Percentiles rank a stretch among this genome's conserved stretches.
Evolutionary conservation across 108 stramenopile genomes (phyloP).

Genomic region (Stephanodiscus triporus): DNA sequence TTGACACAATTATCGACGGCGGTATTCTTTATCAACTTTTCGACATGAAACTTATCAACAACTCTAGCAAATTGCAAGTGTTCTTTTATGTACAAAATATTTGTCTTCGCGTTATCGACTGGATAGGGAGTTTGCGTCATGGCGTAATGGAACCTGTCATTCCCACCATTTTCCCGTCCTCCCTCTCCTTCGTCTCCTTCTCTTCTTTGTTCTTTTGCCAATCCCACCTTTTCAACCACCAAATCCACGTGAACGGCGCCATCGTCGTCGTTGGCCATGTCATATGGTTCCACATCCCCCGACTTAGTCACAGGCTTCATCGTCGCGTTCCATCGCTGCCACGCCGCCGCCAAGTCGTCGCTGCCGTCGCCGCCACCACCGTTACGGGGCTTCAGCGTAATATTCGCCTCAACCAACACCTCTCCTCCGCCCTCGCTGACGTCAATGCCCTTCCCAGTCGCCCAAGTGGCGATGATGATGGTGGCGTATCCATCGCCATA

Average conservation of each 20-base stretch:
- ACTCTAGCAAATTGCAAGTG: neutral
- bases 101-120: neutral
- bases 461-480: neutral
- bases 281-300: neutral
- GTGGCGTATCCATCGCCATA: slow-evolving; percentile 16
- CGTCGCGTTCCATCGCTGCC: neutral
- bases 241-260: slow-evolving; percentile 1
- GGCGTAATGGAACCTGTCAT: neutral
- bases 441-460: neutral
- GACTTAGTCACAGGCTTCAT: neutral
- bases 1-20: too few relatives aligned
- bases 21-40: neutral
- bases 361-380: neutral
- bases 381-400: neutral
- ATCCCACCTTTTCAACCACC: neutral
- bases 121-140: slow-evolving; percentile 2
- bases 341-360: neutral
- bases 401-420: slow-evolving; percentile 1
- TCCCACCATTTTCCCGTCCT: neutral
- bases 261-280: neutral
- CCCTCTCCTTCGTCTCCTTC: neutral
- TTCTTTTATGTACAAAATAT: neutral
- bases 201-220: neutral
- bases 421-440: too few relatives aligned
- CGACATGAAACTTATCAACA: neutral